A percentile compares a stretch with the other conserved stretches of the same genome.
phyloP scores from a whole-genome alignment of 495 filamentous ascomycete species.

The Podospora conica region DNA sequence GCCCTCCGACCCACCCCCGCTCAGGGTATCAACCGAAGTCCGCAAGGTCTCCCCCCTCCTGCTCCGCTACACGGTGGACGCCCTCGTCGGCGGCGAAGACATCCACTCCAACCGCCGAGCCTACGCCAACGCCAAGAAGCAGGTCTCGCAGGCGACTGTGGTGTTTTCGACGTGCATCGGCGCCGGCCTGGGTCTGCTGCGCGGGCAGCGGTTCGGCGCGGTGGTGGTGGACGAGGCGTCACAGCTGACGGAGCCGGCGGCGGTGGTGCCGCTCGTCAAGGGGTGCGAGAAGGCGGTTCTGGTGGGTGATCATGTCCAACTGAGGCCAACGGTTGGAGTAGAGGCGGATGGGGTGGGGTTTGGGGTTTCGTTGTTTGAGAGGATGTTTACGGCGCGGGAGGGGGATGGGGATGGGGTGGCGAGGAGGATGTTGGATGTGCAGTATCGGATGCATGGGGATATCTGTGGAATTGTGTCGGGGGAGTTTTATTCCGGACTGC shows the following conservation, averaged over 20 bases:
- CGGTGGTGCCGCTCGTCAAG: constrained; percentile 45
- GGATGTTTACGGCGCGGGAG: constrained; percentile 31
- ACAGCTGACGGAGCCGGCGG: constrained; percentile 45
- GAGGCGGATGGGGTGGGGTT: constrained; percentile 33
- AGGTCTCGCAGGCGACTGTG: constrained; percentile 34
- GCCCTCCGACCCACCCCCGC: constrained; percentile 11
- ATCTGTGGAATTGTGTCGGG: constrained; percentile 42
- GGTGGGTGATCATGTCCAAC: constrained; percentile 50
- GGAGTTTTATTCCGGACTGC: constrained; percentile 43
- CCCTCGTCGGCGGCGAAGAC: constrained; percentile 44
- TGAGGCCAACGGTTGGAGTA: constrained; percentile 42
- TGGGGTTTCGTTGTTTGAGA: constrained; percentile 47
- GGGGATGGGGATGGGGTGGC: constrained; percentile 8
- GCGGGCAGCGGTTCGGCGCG: constrained; percentile 37
- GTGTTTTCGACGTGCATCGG: constrained; percentile 49
- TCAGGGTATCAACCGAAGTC: constrained; percentile 38
- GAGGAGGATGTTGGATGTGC: constrained; percentile 46
- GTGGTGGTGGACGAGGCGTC: constrained; percentile 50
- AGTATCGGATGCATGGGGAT: constrained; percentile 47
- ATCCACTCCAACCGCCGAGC: constrained; percentile 30
- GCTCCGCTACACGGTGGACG: constrained; percentile 42
- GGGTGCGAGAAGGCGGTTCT: constrained; percentile 43
- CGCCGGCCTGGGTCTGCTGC: constrained; percentile 43
- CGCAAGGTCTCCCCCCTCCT: constrained; percentile 40
- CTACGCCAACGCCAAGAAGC: constrained; percentile 36